Percentiles rank a stretch among this genome's conserved stretches.
These are phyloP conservation scores for Colletotrichum plurivorum DNA, from an alignment of 2,329 filamentous ascomycete genomes.

Conservation along the genomic window DNA sequence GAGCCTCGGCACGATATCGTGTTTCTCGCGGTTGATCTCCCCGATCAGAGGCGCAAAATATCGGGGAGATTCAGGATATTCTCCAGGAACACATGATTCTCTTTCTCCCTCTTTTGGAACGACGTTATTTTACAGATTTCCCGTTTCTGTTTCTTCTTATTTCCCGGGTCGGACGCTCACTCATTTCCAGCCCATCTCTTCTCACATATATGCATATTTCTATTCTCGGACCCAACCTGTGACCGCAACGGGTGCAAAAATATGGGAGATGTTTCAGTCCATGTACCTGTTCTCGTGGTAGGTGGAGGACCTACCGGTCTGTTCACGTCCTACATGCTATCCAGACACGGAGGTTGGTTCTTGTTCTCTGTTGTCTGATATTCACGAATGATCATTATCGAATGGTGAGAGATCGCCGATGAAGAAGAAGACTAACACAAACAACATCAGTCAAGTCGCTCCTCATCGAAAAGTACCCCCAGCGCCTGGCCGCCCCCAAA, in stretches of 20 bases:
- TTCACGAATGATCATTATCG: not conserved
- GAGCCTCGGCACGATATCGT: not conserved
- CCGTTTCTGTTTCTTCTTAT: not conserved
- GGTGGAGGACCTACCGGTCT: constrained; percentile 54
- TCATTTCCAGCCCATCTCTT: not conserved
- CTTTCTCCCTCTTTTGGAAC: not conserved
- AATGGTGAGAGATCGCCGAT: constrained; percentile 45
- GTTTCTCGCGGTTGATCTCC: not conserved
- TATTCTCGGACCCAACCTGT: not conserved
- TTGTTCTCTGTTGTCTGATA: not conserved
- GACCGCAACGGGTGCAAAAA: not conserved
- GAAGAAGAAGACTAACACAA: not conserved
- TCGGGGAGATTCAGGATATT: not conserved
- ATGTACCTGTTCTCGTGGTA: constrained; percentile 53
- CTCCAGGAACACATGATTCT: not conserved
- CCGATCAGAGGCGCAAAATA: not conserved
- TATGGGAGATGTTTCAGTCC: constrained; percentile 19
- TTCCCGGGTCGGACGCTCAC: not conserved
- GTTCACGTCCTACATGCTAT: constrained; percentile 50
- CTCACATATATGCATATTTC: not conserved
- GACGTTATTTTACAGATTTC: not conserved
- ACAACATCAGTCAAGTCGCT: constrained; percentile 45
- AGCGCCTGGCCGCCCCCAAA: constrained; percentile 47
- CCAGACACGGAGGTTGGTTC: constrained; percentile 34
- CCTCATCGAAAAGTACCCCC: constrained; percentile 49